Evolutionary conservation across 2,329 filamentous ascomycete species (phyloP), one percentile per base, ranked within the genome.

Genomic region (Hirsutella rhossiliensis): DNA sequence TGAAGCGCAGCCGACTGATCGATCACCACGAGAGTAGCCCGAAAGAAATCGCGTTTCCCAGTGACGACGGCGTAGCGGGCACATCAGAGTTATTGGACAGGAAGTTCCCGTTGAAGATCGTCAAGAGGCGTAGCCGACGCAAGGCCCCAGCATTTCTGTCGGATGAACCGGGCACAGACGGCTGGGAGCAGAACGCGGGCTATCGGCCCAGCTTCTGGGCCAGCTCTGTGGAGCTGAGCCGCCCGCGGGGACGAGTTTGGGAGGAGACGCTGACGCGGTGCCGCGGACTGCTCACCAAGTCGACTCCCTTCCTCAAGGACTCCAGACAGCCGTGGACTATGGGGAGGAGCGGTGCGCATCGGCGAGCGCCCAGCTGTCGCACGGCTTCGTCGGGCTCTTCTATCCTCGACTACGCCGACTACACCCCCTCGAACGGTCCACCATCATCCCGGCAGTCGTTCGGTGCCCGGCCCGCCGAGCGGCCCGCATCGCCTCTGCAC

Each of bases 1-100:
- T 68, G 52, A 78, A 75, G 54, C 59, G 60, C 15, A 17, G 18
- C 19, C 28, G n/a, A 6, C 18, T 19, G 11, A 15, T 11, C 12
- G 9, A 31, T 15, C 15, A 17, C 15, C 12, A 11, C 11, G 30
- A 41, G n/a, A 15, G 4, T 5, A 30, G 23, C 13, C 1, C 32
- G 17, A 30, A 32, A 11, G 39, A 37, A 20, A 42, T 17, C 11
- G 27, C 39, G 15, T 32, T 28, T 11, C 15, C 5, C 5, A 11
- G 13, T 12, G 20, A 46, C 41, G 34, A 45, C 18, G 36, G 34
- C 11, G 15, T 15, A 15, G 34, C 5, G 4, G 34, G 42, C 23
- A 38, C 42, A 13, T 40, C 42, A 8, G 44, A 37, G n/a, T 45
- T 44, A 11, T 23, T 18, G 13, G 43, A 37, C 5, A 18, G 30